These are phyloP conservation scores for Alternaria burnsii DNA, from an alignment of 2,329 filamentous ascomycete species.

Conservation along the genomic window DNA sequence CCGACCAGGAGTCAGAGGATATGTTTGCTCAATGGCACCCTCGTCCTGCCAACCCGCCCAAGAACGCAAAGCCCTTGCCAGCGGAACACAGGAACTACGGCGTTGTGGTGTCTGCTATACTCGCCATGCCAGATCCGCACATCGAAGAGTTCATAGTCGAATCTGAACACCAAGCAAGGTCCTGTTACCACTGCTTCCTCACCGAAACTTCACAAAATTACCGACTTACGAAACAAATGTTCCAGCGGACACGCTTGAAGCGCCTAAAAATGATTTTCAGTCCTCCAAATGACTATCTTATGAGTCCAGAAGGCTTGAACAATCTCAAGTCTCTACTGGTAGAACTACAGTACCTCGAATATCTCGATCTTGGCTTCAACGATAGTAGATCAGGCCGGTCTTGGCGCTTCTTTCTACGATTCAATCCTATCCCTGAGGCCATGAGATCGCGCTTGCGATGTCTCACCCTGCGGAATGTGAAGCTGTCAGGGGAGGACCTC, in stretches of 20 bases:
- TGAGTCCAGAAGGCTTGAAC: background rate
- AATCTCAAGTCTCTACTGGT: constrained; percentile 5
- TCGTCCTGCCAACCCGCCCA: background rate
- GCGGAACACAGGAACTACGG: constrained; percentile 46
- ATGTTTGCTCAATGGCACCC: background rate
- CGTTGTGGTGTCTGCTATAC: constrained; percentile 32
- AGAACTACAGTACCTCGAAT: constrained; percentile 15
- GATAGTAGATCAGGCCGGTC: background rate
- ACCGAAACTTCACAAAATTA: constrained; percentile 7
- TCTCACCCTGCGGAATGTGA: constrained; percentile 3
- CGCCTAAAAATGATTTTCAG: constrained; percentile 18
- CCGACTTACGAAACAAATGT: constrained; percentile 17
- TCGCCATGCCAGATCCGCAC: constrained; percentile 31
- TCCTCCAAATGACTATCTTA: background rate
- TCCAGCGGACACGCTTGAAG: constrained; percentile 13
- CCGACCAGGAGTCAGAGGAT: background rate
- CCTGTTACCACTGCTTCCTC: constrained; percentile 16
- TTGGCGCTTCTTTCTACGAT: background rate
- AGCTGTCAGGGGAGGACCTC: background rate
- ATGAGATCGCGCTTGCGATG: background rate
- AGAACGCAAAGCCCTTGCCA: background rate
- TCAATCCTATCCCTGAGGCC: constrained; percentile 8
- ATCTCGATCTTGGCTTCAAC: constrained; percentile 22
- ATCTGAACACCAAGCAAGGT: constrained; percentile 18
- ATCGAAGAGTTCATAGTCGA: constrained; percentile 52